Evolutionary conservation across 768 basidiomycete species (phyloP).

Genomic region (Pulveroboletus sp.): DNA sequence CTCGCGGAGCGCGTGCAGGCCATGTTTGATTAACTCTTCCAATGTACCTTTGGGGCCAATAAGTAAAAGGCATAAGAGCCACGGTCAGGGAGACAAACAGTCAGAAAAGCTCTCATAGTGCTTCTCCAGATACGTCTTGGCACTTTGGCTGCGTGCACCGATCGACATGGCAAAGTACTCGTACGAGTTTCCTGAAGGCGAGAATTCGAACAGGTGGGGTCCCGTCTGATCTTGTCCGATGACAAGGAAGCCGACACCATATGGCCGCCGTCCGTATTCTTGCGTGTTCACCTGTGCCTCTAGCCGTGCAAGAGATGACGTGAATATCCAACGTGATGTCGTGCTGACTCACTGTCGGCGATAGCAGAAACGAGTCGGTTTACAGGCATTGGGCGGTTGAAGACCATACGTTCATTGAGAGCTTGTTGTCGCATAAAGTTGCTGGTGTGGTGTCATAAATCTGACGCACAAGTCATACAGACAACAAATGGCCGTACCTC

Average conservation of each 20-base stretch:
- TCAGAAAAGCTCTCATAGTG: conserved; percentile 86
- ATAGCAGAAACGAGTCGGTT: conserved; percentile 91
- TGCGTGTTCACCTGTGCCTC: conserved; percentile 99
- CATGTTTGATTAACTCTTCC: conserved; percentile 88
- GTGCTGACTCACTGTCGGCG: conserved; percentile 77
- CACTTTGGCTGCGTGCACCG: conserved; percentile 95
- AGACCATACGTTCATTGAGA: conserved; percentile 91
- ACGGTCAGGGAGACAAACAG: conserved; percentile 50
- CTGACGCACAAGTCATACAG: neutral
- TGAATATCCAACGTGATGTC: neutral
- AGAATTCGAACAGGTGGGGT: conserved; percentile 97
- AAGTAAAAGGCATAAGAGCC: neutral
- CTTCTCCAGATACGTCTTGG: conserved; percentile 97
- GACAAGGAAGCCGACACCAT: conserved; percentile 98
- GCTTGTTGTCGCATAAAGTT: conserved; percentile 99
- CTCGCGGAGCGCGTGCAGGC: conserved; percentile 91
- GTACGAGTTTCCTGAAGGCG: conserved; percentile 94
- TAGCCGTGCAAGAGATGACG: conserved; percentile 29
- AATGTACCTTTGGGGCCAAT: conserved; percentile 56
- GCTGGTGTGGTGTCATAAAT: conserved; percentile 40
- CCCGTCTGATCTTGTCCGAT: conserved; percentile 96
- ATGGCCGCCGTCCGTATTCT: conserved; percentile 95
- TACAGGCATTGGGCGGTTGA: conserved; percentile 92
- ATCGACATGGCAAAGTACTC: conserved; percentile 99
- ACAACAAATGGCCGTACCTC: conserved; percentile 51